Evolutionary conservation across 495 filamentous ascomycete species (phyloP), one percentile per base, ranked within the genome.

Genomic region (Lasiosphaeris hirsuta): DNA sequence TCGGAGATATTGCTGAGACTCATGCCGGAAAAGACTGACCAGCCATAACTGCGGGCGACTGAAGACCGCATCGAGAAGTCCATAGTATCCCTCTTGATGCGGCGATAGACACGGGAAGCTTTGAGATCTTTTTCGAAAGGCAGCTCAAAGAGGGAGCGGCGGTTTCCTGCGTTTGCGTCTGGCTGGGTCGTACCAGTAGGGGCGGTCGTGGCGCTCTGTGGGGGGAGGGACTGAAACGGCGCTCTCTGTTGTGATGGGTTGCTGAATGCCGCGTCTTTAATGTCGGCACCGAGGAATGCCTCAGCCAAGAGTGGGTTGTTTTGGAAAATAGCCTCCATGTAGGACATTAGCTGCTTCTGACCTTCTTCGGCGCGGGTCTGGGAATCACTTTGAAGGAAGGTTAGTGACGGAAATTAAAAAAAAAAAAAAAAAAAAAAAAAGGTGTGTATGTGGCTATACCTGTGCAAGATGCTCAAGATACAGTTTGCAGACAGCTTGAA

Each of bases 1-100:
- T 52, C 36, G 33, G 49, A 52, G 23, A 52, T 52, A 1, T 52
- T 36, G n/a, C 36, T 40, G 4, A 52, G 36, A 30, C 49, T 52
- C 36, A 52, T 10, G 1, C 49, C 49, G 10, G 49, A 52, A 10
- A 52, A 40, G 17, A 52, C 9, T 0, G 49, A 52, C 49, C 49
- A 52, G 14, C 34, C 13, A 19, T 40, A 14, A 19, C 14, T 38
- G 13, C 34, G 15, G 11, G 36, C 33, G 11, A 52, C 15, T 30
- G 36, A 52, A 1, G n/a, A 15, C 0, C 36, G 49, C 33, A 52
- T 52, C 7, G 49, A 52, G 23, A 52, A 52, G 17, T 52, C 49
- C 49, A 52, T 40, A 4, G 33, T 52, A 9, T 40, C 23, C 17
- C 49, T 37, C 49, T 10, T 9, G 10, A 30, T 30, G 15, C 49